Percentiles rank a stretch among this genome's conserved stretches.
These are phyloP conservation scores for Salvia sclarea DNA, from an alignment of 305 asterid genomes.

Conservation along the genomic window DNA sequence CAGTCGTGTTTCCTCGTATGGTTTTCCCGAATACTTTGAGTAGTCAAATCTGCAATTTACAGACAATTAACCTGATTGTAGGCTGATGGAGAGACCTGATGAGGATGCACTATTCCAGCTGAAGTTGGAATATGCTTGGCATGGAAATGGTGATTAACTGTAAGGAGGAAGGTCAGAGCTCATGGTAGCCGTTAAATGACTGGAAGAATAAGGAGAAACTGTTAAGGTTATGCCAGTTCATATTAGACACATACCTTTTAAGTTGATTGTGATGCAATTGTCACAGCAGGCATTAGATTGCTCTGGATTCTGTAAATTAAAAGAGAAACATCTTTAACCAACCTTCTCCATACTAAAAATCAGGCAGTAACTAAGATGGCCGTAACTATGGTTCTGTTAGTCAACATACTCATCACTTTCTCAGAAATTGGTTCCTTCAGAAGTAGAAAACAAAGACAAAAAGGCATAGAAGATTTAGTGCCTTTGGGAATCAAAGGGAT, in stretches of 20 bases:
- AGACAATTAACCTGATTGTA: conserved; percentile 39
- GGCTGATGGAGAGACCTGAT: conserved; percentile 44
- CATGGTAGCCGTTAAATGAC: too few species aligned
- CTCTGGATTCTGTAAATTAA: conserved; percentile 53
- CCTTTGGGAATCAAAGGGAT: too few species aligned
- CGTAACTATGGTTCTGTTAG: conserved; percentile 49
- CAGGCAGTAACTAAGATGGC: neutral
- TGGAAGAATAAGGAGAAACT: too few species aligned
- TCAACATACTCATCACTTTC: conserved; percentile 74
- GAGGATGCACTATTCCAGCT: conserved; percentile 28
- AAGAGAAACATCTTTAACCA: conserved; percentile 7
- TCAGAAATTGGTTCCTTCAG: conserved; percentile 27
- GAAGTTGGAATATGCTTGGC: conserved; percentile 44
- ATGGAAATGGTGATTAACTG: conserved; percentile 43
- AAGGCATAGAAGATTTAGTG: too few species aligned
- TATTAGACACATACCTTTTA: conserved; percentile 26
- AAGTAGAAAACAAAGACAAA: too few species aligned
- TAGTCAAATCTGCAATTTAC: too few species aligned
- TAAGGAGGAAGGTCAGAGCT: conserved; percentile 63
- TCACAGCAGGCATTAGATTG: conserved; percentile 46
- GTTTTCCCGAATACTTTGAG: neutral
- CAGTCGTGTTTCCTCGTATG: too few species aligned
- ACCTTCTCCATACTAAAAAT: neutral
- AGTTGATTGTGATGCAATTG: conserved; percentile 49
- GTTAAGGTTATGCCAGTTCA: conserved; percentile 31